A percentile compares a stretch with the other conserved stretches of the same genome.
phyloP scores from a whole-genome alignment of 371 early-diverging fungal genomes.

The Mucor racemosus region DNA sequence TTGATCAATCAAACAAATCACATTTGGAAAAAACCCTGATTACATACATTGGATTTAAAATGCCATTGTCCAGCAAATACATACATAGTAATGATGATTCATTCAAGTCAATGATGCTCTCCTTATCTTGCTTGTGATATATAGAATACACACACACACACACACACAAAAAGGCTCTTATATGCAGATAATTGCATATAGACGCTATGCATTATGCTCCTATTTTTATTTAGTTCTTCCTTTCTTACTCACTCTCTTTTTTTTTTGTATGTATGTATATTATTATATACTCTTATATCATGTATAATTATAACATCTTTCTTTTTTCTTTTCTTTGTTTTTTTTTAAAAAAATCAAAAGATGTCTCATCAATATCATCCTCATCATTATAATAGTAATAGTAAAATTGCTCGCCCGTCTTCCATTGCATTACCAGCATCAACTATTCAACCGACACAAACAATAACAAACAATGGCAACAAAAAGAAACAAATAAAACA shows the following conservation, averaged over 20 bases:
- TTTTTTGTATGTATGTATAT: background rate
- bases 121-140: background rate
- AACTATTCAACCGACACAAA: background rate
- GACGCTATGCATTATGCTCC: constrained; percentile 1
- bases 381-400: constrained; percentile 1
- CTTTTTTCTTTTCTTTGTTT: background rate
- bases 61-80: background rate
- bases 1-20: background rate
- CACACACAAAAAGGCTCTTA: background rate
- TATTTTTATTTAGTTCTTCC: background rate
- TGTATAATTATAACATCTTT: background rate
- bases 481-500: constrained; percentile 15
- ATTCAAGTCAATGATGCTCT: background rate
- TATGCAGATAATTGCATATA: background rate
- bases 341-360: background rate
- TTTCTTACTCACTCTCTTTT: background rate
- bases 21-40: background rate
- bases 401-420: constrained; percentile 25
- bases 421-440: constrained; percentile 8
- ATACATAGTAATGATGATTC: background rate
- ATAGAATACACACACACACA: background rate
- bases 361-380: background rate
- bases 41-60: background rate
- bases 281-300: background rate
- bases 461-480: constrained; percentile 9